Evolutionary conservation across 768 basidiomycete genomes (phyloP).

Genomic region (Pulveroboletus ravenelii): DNA sequence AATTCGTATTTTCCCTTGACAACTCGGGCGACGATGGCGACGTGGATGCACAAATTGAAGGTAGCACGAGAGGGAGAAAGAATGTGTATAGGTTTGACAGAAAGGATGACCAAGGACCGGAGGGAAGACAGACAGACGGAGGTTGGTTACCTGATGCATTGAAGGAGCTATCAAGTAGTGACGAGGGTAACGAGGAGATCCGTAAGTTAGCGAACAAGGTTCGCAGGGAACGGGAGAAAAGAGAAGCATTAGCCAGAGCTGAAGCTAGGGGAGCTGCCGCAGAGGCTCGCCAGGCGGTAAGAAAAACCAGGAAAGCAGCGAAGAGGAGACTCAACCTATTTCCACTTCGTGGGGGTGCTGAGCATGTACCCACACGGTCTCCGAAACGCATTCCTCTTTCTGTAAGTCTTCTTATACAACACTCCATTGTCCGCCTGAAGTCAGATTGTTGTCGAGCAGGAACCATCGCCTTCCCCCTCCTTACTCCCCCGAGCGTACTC

Average conservation of each 20-base stretch:
- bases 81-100: conserved; percentile 1
- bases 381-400: neutral
- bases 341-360: conserved; percentile 13
- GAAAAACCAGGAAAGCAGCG: conserved; percentile 10
- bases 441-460: conserved; percentile 5
- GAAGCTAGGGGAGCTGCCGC: conserved; percentile 14
- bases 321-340: conserved; percentile 25
- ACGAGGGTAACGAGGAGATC: conserved; percentile 37
- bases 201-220: conserved; percentile 31
- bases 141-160: conserved; percentile 36
- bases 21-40: conserved; percentile 25
- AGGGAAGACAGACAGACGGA: neutral
- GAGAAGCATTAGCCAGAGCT: conserved; percentile 15
- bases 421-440: neutral
- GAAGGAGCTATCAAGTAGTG: conserved; percentile 36
- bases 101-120: neutral
- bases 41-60: conserved; percentile 12
- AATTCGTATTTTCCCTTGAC: conserved; percentile 23
- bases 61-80: conserved; percentile 10
- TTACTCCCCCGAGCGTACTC: conserved; percentile 7
- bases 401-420: conserved; percentile 12
- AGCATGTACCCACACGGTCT: neutral
- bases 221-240: conserved; percentile 28
- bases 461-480: neutral
- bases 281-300: conserved; percentile 12